phyloP scores from a whole-genome alignment of 1,284 basidiomycete genomes.

The Malassezia globosa region DNA sequence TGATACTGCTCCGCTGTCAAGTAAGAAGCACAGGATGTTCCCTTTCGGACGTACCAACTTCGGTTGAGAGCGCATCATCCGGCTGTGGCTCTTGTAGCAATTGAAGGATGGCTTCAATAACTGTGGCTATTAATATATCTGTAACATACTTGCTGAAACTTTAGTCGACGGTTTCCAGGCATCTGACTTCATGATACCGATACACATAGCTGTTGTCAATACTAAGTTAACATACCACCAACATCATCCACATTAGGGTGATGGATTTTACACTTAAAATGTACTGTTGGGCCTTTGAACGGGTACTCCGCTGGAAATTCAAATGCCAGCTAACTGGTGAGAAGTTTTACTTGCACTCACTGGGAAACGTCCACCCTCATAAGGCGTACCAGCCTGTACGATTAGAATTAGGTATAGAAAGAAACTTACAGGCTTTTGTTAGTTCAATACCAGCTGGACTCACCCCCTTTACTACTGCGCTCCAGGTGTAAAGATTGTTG shows the following conservation, averaged over 20 bases:
- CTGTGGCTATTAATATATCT: slow-evolving; percentile 12
- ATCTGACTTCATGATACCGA: slow-evolving; percentile 44
- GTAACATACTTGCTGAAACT: slow-evolving; percentile 36
- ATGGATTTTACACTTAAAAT: slow-evolving; percentile 40
- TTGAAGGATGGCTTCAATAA: slow-evolving; percentile 36
- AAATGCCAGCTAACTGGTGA: slow-evolving; percentile 12
- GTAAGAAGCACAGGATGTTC: background rate
- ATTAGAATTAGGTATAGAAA: background rate
- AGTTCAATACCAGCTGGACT: background rate
- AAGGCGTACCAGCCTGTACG: slow-evolving; percentile 9
- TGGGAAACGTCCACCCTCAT: slow-evolving; percentile 9
- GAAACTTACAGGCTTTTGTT: slow-evolving; percentile 2
- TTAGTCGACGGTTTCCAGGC: slow-evolving; percentile 47
- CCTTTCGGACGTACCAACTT: slow-evolving; percentile 28
- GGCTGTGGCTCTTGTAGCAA: slow-evolving; percentile 40
- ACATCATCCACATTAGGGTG: slow-evolving; percentile 46
- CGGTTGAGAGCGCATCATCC: slow-evolving; percentile 41
- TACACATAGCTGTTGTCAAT: slow-evolving; percentile 22
- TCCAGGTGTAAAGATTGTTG: slow-evolving; percentile 11
- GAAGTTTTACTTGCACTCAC: background rate
- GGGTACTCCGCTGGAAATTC: slow-evolving; percentile 47
- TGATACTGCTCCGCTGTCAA: slow-evolving; percentile 37
- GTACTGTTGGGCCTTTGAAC: slow-evolving; percentile 45
- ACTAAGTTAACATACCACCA: slow-evolving; percentile 26
- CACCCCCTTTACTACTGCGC: slow-evolving; percentile 7